phyloP scores from a whole-genome alignment of 2,329 filamentous ascomycete species.

The Allantophomopsis cytisporea region DNA sequence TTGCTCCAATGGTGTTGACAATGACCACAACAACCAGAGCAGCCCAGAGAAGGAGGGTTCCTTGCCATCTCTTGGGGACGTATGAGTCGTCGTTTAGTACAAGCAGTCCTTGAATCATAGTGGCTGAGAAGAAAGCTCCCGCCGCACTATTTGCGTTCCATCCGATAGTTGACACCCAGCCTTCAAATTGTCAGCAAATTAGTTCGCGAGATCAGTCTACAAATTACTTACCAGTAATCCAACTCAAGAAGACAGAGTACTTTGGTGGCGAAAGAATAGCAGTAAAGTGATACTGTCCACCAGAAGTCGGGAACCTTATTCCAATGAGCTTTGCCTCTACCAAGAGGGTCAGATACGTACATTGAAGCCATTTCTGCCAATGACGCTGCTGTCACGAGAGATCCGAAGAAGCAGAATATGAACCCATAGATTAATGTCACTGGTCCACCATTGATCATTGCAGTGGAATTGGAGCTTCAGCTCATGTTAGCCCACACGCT shows the following conservation, averaged over 20 bases:
- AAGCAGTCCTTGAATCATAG: conserved; percentile 31
- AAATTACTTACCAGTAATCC: background rate
- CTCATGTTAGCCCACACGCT: background rate
- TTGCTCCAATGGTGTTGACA: conserved; percentile 33
- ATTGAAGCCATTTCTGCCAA: conserved; percentile 30
- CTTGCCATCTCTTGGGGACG: conserved; percentile 27
- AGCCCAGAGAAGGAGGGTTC: conserved; percentile 32
- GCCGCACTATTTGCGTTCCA: conserved; percentile 25
- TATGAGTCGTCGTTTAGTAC: conserved; percentile 25
- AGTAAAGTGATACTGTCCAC: conserved; percentile 47
- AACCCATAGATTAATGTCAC: conserved; percentile 39
- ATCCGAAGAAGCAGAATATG: conserved; percentile 22
- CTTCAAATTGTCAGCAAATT: conserved; percentile 18
- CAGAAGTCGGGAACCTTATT: conserved; percentile 18
- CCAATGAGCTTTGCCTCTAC: no score
- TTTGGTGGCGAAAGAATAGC: conserved; percentile 33
- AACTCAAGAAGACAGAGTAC: conserved; percentile 34
- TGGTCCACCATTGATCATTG: conserved; percentile 32
- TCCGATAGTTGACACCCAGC: conserved; percentile 33
- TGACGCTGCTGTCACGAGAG: conserved; percentile 23
- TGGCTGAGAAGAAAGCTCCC: conserved; percentile 27
- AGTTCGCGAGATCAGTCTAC: no score
- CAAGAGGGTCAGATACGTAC: background rate
- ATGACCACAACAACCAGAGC: conserved; percentile 30
- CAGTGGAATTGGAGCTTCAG: conserved; percentile 11